phyloP scores from a whole-genome alignment of 139 green algal genomes.

The Tetradesmus lagerheimii region DNA sequence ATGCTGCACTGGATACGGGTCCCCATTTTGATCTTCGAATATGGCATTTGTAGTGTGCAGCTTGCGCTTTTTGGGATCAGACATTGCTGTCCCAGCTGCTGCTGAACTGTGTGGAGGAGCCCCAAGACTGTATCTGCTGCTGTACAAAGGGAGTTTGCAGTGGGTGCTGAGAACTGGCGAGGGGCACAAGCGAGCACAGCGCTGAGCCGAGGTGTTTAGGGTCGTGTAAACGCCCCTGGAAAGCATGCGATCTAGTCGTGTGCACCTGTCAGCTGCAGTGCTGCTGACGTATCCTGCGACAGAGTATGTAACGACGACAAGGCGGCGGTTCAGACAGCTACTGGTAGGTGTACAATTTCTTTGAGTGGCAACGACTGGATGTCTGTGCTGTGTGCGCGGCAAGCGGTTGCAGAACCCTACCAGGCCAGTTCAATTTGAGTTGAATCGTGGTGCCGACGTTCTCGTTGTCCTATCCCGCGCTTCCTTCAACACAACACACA shows the following conservation, averaged over 20 bases:
- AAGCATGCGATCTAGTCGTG: neutral
- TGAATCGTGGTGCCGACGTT: neutral
- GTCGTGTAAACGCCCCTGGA: neutral
- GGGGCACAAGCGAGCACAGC: neutral
- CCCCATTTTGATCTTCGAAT: neutral
- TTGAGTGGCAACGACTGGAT: neutral
- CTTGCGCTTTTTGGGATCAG: conserved; percentile 25
- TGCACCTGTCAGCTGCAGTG: neutral
- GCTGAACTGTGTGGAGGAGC: neutral
- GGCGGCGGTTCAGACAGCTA: neutral
- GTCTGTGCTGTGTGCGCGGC: too few relatives aligned
- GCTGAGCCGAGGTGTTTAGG: neutral
- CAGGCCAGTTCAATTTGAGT: neutral
- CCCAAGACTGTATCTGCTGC: neutral
- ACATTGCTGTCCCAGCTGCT: conserved; percentile 12
- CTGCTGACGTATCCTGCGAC: neutral
- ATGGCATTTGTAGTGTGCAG: neutral
- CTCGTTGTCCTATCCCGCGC: neutral
- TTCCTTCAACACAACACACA: too few relatives aligned
- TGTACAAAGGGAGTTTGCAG: neutral
- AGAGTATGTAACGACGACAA: neutral
- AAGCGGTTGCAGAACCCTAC: neutral
- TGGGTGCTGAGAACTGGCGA: neutral
- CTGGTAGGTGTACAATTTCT: too few relatives aligned
- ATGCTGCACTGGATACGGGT: neutral